Evolutionary conservation across 164 flowering plant genomes (phyloP).

Genomic region (Aristolochia californica): DNA sequence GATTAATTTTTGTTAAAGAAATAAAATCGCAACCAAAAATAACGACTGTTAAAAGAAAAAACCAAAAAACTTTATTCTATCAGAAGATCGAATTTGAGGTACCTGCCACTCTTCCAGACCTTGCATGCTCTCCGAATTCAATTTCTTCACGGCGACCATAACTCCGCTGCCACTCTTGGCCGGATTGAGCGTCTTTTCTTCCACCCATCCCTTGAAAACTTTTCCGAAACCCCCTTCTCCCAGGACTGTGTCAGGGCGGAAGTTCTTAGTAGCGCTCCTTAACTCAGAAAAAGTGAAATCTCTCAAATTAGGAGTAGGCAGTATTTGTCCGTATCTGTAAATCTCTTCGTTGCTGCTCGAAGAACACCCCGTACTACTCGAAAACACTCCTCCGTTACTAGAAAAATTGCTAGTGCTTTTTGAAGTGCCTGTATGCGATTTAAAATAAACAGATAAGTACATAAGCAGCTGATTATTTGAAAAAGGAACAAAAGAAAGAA

Average conservation of each 20-base stretch:
- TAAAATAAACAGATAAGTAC: neutral
- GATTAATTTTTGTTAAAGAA: no score
- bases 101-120: slow-evolving; percentile 76
- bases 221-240: slow-evolving; percentile 80
- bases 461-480: neutral
- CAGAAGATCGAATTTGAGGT: neutral
- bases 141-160: slow-evolving; percentile 61
- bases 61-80: neutral
- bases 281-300: slow-evolving; percentile 44
- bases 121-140: slow-evolving; percentile 53
- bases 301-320: slow-evolving; percentile 40
- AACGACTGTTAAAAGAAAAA: neutral
- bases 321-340: slow-evolving; percentile 29
- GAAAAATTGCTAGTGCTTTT: slow-evolving; percentile 7
- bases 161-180: slow-evolving; percentile 37
- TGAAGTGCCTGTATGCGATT: slow-evolving; percentile 6
- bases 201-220: slow-evolving; percentile 63
- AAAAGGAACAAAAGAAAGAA: neutral
- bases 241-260: slow-evolving; percentile 37
- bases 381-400: neutral
- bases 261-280: slow-evolving; percentile 43
- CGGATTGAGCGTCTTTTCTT: slow-evolving; percentile 42
- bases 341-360: slow-evolving; percentile 16
- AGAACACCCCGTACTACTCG: slow-evolving; percentile 2
- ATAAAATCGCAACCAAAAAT: no score